Percentiles rank a stretch among this genome's conserved stretches.
Evolutionary conservation across 1,284 basidiomycete species (phyloP).

Genomic region (Fistulinella cinereoalba): DNA sequence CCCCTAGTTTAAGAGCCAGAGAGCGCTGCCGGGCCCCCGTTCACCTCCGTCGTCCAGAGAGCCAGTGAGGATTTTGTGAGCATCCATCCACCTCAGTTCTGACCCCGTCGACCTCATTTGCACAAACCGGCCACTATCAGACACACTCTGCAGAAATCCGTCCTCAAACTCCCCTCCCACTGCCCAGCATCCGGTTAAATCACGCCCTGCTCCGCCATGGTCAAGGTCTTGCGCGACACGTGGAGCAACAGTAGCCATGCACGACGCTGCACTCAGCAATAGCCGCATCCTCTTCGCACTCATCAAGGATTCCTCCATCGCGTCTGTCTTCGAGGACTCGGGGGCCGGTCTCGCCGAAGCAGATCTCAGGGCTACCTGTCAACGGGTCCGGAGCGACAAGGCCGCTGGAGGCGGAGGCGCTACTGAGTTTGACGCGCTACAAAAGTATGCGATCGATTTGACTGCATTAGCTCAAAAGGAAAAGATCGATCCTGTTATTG

Average conservation of each 20-base stretch:
- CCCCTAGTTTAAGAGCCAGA: constrained; percentile 29
- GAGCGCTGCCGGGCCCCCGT: constrained; percentile 53
- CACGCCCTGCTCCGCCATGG: constrained; percentile 56
- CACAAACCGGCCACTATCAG: constrained; percentile 53
- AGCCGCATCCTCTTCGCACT: constrained; percentile 77
- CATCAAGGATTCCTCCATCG: constrained; percentile 64
- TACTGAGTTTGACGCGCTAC: constrained; percentile 83
- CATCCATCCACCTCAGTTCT: constrained; percentile 6
- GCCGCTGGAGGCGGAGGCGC: constrained; percentile 80
- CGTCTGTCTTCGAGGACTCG: constrained; percentile 73
- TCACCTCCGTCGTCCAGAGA: constrained; percentile 68
- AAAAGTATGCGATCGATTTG: constrained; percentile 83
- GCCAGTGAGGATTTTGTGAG: constrained; percentile 74
- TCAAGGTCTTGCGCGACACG: constrained; percentile 78
- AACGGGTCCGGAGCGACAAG: constrained; percentile 77
- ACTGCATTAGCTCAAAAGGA: constrained; percentile 87
- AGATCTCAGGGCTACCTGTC: constrained; percentile 75
- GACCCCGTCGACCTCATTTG: constrained; percentile 33
- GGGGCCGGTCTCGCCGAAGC: constrained; percentile 68
- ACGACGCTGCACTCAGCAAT: constrained; percentile 92
- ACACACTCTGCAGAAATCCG: constrained; percentile 63
- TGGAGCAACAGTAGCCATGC: constrained; percentile 79
- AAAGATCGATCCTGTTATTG: constrained; percentile 92
- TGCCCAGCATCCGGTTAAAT: constrained; percentile 83
- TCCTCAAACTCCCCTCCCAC: constrained; percentile 80